These are phyloP conservation scores for Phaseolus coccineus DNA, from an alignment of 331 rosid species.

Conservation along the genomic window DNA sequence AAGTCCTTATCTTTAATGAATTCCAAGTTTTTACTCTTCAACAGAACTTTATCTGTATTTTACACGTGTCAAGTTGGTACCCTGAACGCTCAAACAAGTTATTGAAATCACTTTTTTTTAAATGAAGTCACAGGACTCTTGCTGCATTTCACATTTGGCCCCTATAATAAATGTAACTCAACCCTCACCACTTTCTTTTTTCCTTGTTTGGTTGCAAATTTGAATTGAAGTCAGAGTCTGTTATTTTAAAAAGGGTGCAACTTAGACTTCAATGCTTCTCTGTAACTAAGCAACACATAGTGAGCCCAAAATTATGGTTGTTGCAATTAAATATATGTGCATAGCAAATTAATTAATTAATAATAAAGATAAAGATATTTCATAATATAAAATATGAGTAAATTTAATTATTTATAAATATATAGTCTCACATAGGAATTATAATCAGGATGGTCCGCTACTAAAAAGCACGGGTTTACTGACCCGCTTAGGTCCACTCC, in stretches of 20 bases:
- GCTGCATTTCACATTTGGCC: constrained; percentile 51
- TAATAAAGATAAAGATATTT: too few species aligned
- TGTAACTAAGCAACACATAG: neutral
- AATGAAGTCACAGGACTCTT: constrained; percentile 79
- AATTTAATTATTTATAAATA: too few species aligned
- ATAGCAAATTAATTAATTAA: constrained; percentile 3
- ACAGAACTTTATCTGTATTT: constrained; percentile 28
- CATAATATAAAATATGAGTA: too few species aligned
- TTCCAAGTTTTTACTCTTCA: constrained; percentile 30
- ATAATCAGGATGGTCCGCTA: too few species aligned
- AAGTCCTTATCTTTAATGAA: constrained; percentile 44
- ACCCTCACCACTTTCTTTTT: constrained; percentile 50
- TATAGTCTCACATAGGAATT: too few species aligned
- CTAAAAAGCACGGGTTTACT: too few species aligned
- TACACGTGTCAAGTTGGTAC: constrained; percentile 41
- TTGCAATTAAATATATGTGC: neutral
- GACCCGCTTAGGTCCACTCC: too few species aligned
- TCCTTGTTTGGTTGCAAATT: constrained; percentile 44
- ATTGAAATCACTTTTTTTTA: constrained; percentile 48
- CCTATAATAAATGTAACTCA: constrained; percentile 62
- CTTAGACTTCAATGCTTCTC: constrained; percentile 6
- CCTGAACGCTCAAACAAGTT: neutral
- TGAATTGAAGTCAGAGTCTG: constrained; percentile 39
- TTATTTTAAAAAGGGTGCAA: constrained; percentile 35
- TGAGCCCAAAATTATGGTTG: neutral